Evolutionary conservation across 306 rosid genomes (phyloP).

Genomic region (Cucumis melo): DNA sequence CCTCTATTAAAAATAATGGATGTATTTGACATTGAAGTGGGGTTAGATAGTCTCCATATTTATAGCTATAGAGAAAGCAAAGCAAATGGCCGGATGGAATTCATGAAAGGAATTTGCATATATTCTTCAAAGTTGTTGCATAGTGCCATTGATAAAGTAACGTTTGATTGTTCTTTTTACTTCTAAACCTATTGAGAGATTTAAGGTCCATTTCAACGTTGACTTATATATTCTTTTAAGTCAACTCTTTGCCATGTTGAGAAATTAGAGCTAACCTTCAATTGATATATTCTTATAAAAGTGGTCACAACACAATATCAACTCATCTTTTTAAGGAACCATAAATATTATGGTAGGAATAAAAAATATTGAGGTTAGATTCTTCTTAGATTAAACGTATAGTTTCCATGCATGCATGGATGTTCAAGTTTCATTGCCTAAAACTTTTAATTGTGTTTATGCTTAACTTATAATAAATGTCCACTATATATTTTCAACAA

Average conservation of each 20-base stretch:
- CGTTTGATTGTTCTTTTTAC: no score
- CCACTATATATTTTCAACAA: no score
- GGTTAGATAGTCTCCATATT: background rate
- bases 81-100: background rate
- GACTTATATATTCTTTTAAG: background rate
- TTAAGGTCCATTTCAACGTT: background rate
- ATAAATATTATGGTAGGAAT: no score
- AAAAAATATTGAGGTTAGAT: no score
- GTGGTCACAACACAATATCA: no score
- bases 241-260: background rate
- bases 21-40: background rate
- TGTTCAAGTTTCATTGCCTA: background rate
- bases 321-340: background rate
- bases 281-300: background rate
- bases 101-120: background rate
- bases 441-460: no score
- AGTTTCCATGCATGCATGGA: background rate
- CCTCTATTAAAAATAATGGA: no score
- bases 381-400: background rate
- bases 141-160: background rate
- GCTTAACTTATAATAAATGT: no score
- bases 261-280: background rate
- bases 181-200: background rate
- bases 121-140: background rate
- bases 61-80: background rate